These are phyloP conservation scores for Pholiota molesta DNA, from an alignment of 768 basidiomycete genomes.

Conservation along the genomic window DNA sequence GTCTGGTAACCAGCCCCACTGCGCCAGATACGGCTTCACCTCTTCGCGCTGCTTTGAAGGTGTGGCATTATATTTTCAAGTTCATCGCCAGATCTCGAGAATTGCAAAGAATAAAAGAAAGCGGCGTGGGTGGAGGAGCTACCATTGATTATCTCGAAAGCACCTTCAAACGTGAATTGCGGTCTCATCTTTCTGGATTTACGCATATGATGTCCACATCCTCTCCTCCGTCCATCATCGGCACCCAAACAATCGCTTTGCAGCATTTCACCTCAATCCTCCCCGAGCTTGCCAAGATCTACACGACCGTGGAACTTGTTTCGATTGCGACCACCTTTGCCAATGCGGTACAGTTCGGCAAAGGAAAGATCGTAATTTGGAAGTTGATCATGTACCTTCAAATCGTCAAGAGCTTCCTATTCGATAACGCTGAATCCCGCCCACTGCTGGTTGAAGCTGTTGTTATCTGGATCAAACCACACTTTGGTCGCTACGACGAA, in stretches of 20 bases:
- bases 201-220: slow-evolving; percentile 87
- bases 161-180: slow-evolving; percentile 83
- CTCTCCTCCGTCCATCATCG: slow-evolving; percentile 85
- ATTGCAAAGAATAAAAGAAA: slow-evolving; percentile 80
- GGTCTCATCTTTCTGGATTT: slow-evolving; percentile 75
- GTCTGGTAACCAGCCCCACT: slow-evolving; percentile 73
- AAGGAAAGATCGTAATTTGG: slow-evolving; percentile 90
- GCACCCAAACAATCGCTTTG: slow-evolving; percentile 92
- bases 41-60: slow-evolving; percentile 89
- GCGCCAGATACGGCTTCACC: slow-evolving; percentile 73
- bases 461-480: slow-evolving; percentile 92
- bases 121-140: slow-evolving; percentile 77
- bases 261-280: slow-evolving; percentile 93
- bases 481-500: slow-evolving; percentile 92
- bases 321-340: slow-evolving; percentile 87
- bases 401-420: slow-evolving; percentile 85
- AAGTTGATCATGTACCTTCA: slow-evolving; percentile 94
- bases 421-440: slow-evolving; percentile 81
- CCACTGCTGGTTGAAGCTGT: slow-evolving; percentile 83
- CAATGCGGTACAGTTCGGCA: slow-evolving; percentile 74
- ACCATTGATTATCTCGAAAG: slow-evolving; percentile 86
- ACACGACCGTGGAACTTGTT: slow-evolving; percentile 81
- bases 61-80: slow-evolving; percentile 96
- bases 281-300: slow-evolving; percentile 84
- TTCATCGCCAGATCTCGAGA: slow-evolving; percentile 91